phyloP scores from a whole-genome alignment of 805 yeast genomes.

The Candida odintsovae region DNA sequence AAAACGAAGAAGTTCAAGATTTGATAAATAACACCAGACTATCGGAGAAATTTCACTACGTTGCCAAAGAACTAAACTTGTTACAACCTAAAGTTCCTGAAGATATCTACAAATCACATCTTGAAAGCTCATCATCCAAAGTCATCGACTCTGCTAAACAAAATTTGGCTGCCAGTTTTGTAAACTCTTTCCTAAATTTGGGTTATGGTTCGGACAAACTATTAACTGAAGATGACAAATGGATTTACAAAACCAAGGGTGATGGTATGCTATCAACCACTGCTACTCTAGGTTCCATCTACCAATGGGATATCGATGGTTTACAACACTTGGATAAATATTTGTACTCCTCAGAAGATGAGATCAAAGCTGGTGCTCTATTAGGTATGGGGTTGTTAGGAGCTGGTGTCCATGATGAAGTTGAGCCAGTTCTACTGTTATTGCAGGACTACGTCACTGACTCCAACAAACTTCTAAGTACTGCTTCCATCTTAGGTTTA shows the following conservation, averaged over 20 bases:
- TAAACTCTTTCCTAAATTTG: slow-evolving; percentile 82
- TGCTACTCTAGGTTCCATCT: slow-evolving; percentile 84
- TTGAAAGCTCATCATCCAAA: slow-evolving; percentile 61
- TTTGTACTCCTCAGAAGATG: slow-evolving; percentile 77
- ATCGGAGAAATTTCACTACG: slow-evolving; percentile 72
- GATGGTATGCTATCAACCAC: slow-evolving; percentile 88
- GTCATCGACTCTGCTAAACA: slow-evolving; percentile 88
- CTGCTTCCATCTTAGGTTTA: slow-evolving; percentile 84
- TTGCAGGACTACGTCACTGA: slow-evolving; percentile 77
- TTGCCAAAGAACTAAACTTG: slow-evolving; percentile 82
- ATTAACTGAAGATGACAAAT: slow-evolving; percentile 69
- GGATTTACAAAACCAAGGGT: slow-evolving; percentile 91
- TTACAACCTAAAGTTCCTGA: slow-evolving; percentile 90
- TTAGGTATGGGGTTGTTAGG: slow-evolving; percentile 92
- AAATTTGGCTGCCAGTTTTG: slow-evolving; percentile 91
- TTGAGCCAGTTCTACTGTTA: slow-evolving; percentile 84
- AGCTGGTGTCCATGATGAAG: slow-evolving; percentile 91
- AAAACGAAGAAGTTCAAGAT: slow-evolving; percentile 71
- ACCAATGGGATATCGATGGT: slow-evolving; percentile 93
- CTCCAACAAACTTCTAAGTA: slow-evolving; percentile 54
- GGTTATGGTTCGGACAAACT: slow-evolving; percentile 88
- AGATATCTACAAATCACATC: slow-evolving; percentile 86
- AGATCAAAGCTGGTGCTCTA: slow-evolving; percentile 93
- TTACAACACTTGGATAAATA: slow-evolving; percentile 85
- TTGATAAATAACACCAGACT: slow-evolving; percentile 75